Conservation (phyloP, 805 yeast genomes). For the Ogataea ramenticola region DNA sequence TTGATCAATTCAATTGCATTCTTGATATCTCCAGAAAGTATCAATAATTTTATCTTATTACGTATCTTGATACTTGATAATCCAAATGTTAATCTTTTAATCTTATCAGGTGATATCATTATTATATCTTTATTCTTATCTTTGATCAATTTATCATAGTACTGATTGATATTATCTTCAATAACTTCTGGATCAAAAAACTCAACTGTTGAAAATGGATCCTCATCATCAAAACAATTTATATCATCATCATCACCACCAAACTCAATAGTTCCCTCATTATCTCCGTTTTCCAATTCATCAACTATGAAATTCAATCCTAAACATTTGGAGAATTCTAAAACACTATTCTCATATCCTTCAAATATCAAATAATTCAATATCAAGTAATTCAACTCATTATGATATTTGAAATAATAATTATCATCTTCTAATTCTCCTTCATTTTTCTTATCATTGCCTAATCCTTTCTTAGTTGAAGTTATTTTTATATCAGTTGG, state of each 20-base stretch:
- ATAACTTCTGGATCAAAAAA: slow-evolving; percentile 8
- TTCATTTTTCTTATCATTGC: too few relatives aligned
- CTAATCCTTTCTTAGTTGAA: too few relatives aligned
- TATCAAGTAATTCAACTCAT: slow-evolving; percentile 43
- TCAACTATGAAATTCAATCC: slow-evolving; percentile 23
- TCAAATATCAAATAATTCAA: slow-evolving; percentile 71
- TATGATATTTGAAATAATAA: slow-evolving; percentile 8
- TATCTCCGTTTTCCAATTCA: slow-evolving; percentile 17
- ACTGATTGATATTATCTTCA: slow-evolving; percentile 7
- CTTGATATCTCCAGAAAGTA: slow-evolving; percentile 55
- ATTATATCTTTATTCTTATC: not conserved
- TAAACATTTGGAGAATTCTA: slow-evolving; percentile 52
- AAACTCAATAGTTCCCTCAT: too few relatives aligned
- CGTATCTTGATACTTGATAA: slow-evolving; percentile 46
- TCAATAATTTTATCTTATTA: slow-evolving; percentile 42
- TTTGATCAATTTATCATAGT: slow-evolving; percentile 6
- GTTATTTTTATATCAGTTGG: not conserved
- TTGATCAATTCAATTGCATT: slow-evolving; percentile 51
- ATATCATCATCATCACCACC: slow-evolving; percentile 1
- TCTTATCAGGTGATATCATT: slow-evolving; percentile 7
- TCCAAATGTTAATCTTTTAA: slow-evolving; percentile 26
- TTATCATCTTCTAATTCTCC: not conserved
- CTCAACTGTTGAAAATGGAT: slow-evolving; percentile 3
- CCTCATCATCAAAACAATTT: not conserved
- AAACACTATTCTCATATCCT: slow-evolving; percentile 67